These are phyloP conservation scores for Aspergillus hortae DNA, from an alignment of 2,329 filamentous ascomycete genomes.

Conservation along the genomic window DNA sequence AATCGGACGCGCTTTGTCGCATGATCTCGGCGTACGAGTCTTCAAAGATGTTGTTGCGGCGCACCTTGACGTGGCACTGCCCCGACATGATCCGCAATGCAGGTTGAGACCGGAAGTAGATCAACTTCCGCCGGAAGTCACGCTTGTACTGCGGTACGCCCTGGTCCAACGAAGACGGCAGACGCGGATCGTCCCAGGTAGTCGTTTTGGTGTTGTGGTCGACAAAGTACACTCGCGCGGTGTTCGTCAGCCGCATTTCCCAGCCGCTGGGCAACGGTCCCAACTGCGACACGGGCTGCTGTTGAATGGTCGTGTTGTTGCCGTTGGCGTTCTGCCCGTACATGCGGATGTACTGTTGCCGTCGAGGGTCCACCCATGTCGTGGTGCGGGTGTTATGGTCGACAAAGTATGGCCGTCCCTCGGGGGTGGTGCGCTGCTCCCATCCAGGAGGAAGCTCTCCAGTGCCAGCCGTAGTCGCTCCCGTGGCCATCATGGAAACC, in stretches of 20 bases:
- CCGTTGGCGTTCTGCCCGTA: slow-evolving; percentile 79
- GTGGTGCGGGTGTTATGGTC: slow-evolving; percentile 98
- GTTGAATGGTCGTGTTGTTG: slow-evolving; percentile 82
- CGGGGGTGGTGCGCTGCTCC: slow-evolving; percentile 94
- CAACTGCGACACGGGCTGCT: slow-evolving; percentile 94
- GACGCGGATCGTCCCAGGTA: slow-evolving; percentile 94
- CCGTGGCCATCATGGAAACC: slow-evolving; percentile 88
- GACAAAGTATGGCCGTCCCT: slow-evolving; percentile 93
- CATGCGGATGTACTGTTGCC: slow-evolving; percentile 98
- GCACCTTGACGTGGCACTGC: slow-evolving; percentile 97
- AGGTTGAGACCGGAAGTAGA: slow-evolving; percentile 98
- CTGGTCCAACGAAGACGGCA: slow-evolving; percentile 94
- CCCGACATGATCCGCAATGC: slow-evolving; percentile 92
- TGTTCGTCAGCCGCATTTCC: slow-evolving; percentile 99
- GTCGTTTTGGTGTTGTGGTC: slow-evolving; percentile 99
- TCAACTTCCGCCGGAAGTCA: slow-evolving; percentile 95
- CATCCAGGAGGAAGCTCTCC: slow-evolving; percentile 93
- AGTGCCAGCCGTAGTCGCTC: slow-evolving; percentile 87
- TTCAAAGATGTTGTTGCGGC: slow-evolving; percentile 95
- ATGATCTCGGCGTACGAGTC: slow-evolving; percentile 99
- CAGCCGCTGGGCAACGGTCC: slow-evolving; percentile 93
- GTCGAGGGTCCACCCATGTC: slow-evolving; percentile 95
- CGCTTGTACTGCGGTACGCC: slow-evolving; percentile 99
- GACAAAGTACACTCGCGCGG: slow-evolving; percentile 95
- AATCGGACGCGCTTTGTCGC: slow-evolving; percentile 86